A percentile compares a stretch with the other conserved stretches of the same genome.
Evolutionary conservation across 2,329 filamentous ascomycete genomes (phyloP).

Genomic region (Penicillium sp.): DNA sequence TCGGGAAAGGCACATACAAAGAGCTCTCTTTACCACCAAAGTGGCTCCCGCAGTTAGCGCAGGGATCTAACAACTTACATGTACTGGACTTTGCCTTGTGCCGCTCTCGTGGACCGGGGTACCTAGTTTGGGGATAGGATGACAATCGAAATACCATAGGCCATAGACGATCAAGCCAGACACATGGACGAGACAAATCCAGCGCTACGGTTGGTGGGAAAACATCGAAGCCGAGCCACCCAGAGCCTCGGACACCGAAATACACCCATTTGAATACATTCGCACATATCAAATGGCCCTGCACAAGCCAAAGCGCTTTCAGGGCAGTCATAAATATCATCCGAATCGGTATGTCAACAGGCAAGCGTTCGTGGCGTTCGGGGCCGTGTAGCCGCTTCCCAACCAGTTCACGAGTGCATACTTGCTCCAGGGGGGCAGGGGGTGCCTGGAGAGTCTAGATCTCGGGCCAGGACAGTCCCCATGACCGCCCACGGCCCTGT

Average conservation of each 20-base stretch:
- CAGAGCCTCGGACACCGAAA: neutral
- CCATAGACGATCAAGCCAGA: neutral
- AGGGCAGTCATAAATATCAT: neutral
- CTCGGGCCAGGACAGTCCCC: constrained; percentile 1
- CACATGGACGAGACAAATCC: neutral
- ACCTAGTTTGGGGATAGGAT: neutral
- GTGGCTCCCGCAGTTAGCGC: neutral
- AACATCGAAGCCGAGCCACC: neutral
- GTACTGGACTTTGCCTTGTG: neutral
- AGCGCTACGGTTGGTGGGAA: constrained; percentile 5
- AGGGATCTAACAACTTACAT: neutral
- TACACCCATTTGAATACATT: neutral
- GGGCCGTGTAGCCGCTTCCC: neutral
- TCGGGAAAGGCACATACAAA: neutral
- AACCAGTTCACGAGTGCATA: neutral
- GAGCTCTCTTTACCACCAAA: neutral
- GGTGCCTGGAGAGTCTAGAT: constrained; percentile 11
- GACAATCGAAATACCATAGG: neutral
- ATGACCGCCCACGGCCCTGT: constrained; percentile 12
- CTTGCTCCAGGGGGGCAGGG: neutral
- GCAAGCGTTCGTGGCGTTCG: neutral
- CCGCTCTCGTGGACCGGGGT: neutral
- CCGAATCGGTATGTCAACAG: neutral
- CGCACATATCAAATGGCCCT: neutral
- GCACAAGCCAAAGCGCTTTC: neutral